Conservation (phyloP, 305 asterid species). For the Ruellia speciosa region DNA sequence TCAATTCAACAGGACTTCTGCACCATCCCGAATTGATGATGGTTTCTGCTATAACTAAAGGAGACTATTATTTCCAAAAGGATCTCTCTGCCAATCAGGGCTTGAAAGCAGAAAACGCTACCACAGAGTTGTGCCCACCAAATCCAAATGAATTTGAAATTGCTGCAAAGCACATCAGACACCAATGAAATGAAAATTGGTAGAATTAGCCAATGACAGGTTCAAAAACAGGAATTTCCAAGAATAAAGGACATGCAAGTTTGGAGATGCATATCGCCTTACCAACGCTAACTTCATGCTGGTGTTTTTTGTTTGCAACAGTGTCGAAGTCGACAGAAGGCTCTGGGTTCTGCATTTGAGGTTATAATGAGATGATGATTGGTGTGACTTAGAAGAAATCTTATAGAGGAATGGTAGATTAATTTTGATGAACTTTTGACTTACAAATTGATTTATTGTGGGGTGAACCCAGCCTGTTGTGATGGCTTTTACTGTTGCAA, state of each 20-base stretch:
- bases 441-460: conserved; percentile 80
- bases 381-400: background rate
- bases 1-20: too few relatives aligned
- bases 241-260: background rate
- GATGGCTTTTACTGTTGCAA: conserved; percentile 88
- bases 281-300: conserved; percentile 88
- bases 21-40: too few relatives aligned
- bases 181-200: conserved; percentile 1
- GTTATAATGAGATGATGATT: background rate
- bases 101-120: conserved; percentile 84
- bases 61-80: background rate
- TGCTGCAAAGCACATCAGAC: conserved; percentile 33
- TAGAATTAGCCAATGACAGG: too few relatives aligned
- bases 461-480: conserved; percentile 98
- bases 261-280: conserved; percentile 26
- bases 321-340: conserved; percentile 87
- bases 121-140: conserved; percentile 96
- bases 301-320: conserved; percentile 75
- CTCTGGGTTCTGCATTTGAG: conserved; percentile 69
- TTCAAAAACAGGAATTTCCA: background rate
- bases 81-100: conserved; percentile 30
- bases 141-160: conserved; percentile 95
- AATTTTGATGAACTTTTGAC: conserved; percentile 18
- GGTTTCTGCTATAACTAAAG: background rate
- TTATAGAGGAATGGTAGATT: background rate